These are phyloP conservation scores for Mycena rosella DNA, from an alignment of 768 basidiomycete genomes.

Conservation along the genomic window DNA sequence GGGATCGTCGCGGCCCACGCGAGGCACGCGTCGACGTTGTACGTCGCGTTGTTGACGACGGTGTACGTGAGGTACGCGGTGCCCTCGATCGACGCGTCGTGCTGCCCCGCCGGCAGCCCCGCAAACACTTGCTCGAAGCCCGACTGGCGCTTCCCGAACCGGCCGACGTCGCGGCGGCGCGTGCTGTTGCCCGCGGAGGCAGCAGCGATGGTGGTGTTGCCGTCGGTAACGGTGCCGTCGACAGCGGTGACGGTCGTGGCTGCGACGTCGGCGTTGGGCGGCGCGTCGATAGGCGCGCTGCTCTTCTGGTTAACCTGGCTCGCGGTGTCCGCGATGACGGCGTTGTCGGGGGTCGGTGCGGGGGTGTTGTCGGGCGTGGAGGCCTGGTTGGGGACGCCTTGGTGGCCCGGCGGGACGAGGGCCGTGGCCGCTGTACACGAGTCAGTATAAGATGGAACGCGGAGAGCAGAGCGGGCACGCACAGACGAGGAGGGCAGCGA, in stretches of 20 bases:
- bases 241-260: constrained; percentile 57
- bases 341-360: constrained; percentile 30
- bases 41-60: constrained; percentile 58
- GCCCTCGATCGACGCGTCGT: constrained; percentile 59
- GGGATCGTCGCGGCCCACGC: constrained; percentile 53
- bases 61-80: constrained; percentile 64
- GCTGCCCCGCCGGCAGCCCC: constrained; percentile 50
- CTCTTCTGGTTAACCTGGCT: constrained; percentile 35
- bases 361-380: constrained; percentile 37
- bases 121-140: constrained; percentile 50
- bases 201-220: constrained; percentile 39
- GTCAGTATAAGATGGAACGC: neutral
- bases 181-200: constrained; percentile 30
- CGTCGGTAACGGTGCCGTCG: constrained; percentile 59
- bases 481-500: constrained; percentile 30
- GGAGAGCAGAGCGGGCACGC: neutral
- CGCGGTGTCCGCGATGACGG: constrained; percentile 26
- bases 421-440: constrained; percentile 37
- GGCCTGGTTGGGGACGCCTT: constrained; percentile 35
- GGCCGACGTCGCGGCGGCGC: constrained; percentile 6
- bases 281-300: constrained; percentile 16
- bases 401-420: constrained; percentile 43
- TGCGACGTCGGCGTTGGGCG: constrained; percentile 24
- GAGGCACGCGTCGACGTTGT: constrained; percentile 58
- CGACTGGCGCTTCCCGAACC: constrained; percentile 39